Base-by-base conservation (phyloP, 495 filamentous ascomycete species). In the Pseudevernia furfuracea region DNA sequence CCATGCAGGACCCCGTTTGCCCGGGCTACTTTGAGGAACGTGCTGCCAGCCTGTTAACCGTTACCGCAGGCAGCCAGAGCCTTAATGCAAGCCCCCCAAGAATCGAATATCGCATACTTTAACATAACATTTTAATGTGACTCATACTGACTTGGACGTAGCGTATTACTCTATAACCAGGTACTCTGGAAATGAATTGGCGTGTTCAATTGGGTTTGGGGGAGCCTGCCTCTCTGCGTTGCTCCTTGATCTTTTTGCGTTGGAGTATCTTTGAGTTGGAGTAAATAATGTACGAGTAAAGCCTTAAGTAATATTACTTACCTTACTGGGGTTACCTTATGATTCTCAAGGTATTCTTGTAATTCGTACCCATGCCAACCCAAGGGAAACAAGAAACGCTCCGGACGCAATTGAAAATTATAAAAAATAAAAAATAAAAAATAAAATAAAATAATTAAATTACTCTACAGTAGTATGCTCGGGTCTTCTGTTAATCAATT, bases 21-120 rank as follows among this genome's bases (percentile, higher is more conserved):
- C 37, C n/a, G 56, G 23, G 56, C 37, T 58, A 58, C 37, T 58
- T 58, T 36, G 32, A 39, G 34, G 38, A 59, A 59, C 56, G 56
- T 59, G 34, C 56, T 59, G 56, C 36, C 56, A 38, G 56, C 36
- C 56, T 59, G 19, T 30, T 30, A 53, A 30, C 56, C 38, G 34
- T 41, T 41, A 25, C 3, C 56, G 30, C 32, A 58, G 32, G 55
- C 55, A 58, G 19, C 30, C 55, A 23, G 6, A 15, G 37, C 32
- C 36, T 30, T 30, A 59, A 59, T 59, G 56, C 34, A 59, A 37
- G 30, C 19, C 32, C 21, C 56, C 17, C 48, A 52, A 52, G 25
- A 30, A 3, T 8, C 1, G 14, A 11, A 23, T 14, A 52, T 30
- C 25, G n/a, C n/a, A n/a, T n/a, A n/a, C n/a, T n/a, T n/a, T 36